A percentile compares a stretch with the other conserved stretches of the same genome.
Conservation (phyloP, 192 early-diverging fungal species). For the Gaertneriomyces sp. region DNA sequence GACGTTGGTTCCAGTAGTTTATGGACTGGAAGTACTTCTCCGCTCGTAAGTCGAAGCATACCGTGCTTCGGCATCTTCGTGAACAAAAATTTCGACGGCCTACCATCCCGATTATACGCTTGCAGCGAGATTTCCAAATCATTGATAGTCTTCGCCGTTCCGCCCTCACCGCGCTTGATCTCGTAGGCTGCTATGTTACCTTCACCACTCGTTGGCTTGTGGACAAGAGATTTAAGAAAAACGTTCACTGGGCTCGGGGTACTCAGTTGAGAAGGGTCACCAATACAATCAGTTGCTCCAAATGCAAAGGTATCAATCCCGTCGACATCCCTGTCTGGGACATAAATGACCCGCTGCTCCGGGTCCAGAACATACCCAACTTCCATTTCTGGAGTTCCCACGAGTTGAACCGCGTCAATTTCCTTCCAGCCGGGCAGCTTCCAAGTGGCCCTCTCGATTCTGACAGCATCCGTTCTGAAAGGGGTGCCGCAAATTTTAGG, state of each 20-base stretch:
- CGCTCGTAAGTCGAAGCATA: background rate
- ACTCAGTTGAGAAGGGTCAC: background rate
- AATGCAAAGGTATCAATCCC: background rate
- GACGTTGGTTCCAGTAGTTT: background rate
- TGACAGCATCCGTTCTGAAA: background rate
- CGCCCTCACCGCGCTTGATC: background rate
- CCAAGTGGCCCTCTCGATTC: background rate
- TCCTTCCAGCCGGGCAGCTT: conserved; percentile 5
- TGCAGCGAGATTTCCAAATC: background rate
- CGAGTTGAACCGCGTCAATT: background rate
- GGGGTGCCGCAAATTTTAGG: conserved; percentile 2
- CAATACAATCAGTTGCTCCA: background rate
- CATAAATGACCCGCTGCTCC: conserved; percentile 1
- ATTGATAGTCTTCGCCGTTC: background rate
- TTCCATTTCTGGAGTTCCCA: background rate
- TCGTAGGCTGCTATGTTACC: background rate
- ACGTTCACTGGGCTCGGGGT: background rate
- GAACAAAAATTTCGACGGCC: background rate
- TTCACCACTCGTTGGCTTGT: background rate
- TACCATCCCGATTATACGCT: background rate
- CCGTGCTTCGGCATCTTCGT: background rate
- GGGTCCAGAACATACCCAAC: background rate
- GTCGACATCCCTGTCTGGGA: background rate
- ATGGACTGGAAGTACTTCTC: background rate
- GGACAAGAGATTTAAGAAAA: background rate